Percentiles rank a stretch among this genome's conserved stretches.
Evolutionary conservation across 2,329 filamentous ascomycete genomes (phyloP).

Genomic region (Cladosporium sp.): DNA sequence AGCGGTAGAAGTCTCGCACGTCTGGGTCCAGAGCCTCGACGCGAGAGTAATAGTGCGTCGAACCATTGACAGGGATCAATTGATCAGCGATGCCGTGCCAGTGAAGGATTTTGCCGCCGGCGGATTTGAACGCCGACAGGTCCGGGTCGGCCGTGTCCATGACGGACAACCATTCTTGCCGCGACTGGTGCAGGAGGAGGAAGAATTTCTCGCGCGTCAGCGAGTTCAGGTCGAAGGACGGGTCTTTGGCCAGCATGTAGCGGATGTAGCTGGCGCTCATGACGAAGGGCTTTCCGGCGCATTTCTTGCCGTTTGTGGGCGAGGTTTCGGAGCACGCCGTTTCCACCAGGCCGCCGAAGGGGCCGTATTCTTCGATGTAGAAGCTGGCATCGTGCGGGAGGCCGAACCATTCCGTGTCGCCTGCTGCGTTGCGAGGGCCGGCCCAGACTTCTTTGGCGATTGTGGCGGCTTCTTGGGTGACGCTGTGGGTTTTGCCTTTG

Average conservation of each 20-base stretch:
- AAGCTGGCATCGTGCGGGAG: conserved; percentile 42
- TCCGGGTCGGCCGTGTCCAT: conserved; percentile 33
- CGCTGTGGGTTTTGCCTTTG: conserved; percentile 39
- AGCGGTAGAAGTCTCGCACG: conserved; percentile 33
- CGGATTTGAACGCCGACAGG: conserved; percentile 29
- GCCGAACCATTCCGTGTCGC: conserved; percentile 43
- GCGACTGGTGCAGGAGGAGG: conserved; percentile 32
- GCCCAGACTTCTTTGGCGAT: conserved; percentile 36
- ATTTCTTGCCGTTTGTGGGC: conserved; percentile 39
- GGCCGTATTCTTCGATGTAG: conserved; percentile 32
- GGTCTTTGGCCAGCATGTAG: conserved; percentile 45
- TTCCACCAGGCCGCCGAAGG: conserved; percentile 19
- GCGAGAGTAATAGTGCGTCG: conserved; percentile 29
- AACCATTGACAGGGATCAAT: conserved; percentile 32
- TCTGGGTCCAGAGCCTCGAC: conserved; percentile 23
- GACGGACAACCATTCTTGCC: conserved; percentile 38
- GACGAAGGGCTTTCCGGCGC: conserved; percentile 37
- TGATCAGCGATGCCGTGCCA: conserved; percentile 17
- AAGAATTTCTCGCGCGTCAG: conserved; percentile 40
- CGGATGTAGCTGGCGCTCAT: conserved; percentile 46
- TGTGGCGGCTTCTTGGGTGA: conserved; percentile 35
- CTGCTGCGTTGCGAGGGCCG: conserved; percentile 37
- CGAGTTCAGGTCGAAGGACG: conserved; percentile 37
- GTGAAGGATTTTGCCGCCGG: conserved; percentile 21
- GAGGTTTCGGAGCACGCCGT: conserved; percentile 32